phyloP scores from a whole-genome alignment of 768 basidiomycete species.

The Agaricus subrufescens region DNA sequence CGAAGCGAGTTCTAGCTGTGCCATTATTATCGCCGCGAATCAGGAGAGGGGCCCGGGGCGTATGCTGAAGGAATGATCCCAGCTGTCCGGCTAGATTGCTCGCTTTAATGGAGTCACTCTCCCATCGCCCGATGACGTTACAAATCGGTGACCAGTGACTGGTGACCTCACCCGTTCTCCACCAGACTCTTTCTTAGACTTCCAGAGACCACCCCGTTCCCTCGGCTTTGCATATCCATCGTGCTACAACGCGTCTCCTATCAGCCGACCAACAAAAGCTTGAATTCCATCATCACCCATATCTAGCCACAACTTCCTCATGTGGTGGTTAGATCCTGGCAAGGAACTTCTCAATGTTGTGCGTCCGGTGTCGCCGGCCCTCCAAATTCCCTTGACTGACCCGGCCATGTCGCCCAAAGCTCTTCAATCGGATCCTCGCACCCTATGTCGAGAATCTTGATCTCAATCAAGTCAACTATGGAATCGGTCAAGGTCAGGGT shows the following conservation, averaged over 20 bases:
- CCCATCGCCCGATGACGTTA: constrained; percentile 9
- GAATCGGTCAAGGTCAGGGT: constrained; percentile 75
- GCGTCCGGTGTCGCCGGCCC: constrained; percentile 20
- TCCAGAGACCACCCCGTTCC: neutral
- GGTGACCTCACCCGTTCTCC: neutral
- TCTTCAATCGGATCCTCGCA: constrained; percentile 88
- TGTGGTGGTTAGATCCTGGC: constrained; percentile 89
- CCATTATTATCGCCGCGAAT: neutral
- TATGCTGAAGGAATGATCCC: neutral
- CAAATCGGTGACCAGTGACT: neutral
- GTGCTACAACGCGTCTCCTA: too few relatives aligned
- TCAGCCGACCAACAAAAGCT: too few relatives aligned
- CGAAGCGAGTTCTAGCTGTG: neutral
- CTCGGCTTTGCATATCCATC: neutral
- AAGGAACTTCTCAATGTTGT: constrained; percentile 83
- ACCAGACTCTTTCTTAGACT: neutral
- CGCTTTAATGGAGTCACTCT: neutral
- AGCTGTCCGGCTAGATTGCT: neutral
- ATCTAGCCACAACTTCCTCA: constrained; percentile 17
- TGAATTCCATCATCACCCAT: neutral
- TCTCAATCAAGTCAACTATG: constrained; percentile 91
- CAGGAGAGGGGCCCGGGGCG: neutral
- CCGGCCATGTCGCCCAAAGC: constrained; percentile 25
- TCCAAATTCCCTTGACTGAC: neutral
- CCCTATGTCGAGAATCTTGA: constrained; percentile 97